Base-by-base conservation (phyloP, 306 rosid genomes). In the Abrus pulchellus region DNA sequence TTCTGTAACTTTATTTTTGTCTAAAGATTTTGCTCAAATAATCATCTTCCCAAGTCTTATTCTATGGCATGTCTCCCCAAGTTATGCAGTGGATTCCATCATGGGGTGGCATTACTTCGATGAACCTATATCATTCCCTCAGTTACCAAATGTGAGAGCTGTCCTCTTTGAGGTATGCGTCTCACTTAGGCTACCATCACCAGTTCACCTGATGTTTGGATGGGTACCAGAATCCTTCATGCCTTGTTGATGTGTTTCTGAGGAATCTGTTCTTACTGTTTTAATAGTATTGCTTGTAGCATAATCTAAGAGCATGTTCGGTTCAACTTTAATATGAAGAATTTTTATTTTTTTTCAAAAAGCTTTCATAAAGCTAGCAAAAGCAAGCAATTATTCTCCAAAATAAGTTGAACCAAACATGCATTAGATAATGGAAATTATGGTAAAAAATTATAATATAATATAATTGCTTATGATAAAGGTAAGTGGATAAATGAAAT, bases 151-250 rank as follows among this genome's bases (percentile, higher is more conserved):
- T 88, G 93, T 91, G 93, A 87, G 94, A 87, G 90, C 90, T 86
- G 91, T 89, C 93, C 95, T 90, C 92, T 87, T 83, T 88, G 94
- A 91, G 97, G 93, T 89, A 88, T 87, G 96, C 93, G 88, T 87
- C 97, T 95, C 99, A 89, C 93, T 85, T 81, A 74, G 93, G 95
- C 81, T 84, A 83, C 83, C 88, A 73, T 85, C 83, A 76, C 84
- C 92, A 79, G 74, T 78, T 85, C 83, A 76, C 84, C 92, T 83
- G 74, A 49, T 83, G 74, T 68, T 74, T 83, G 54, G 76, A 65
- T 12, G 45, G 89, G 82, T 87, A 63, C 77, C 81, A 62, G 82
- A 66, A 74, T 86, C 87, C 85, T 83, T 84, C 82, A 73, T 80
- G 70, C 85, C 86, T 83, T 73, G 65, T 82, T 73, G 62, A 72